Evolutionary conservation across 192 early-diverging fungal species (phyloP).

Genomic region (Chytriomyces hyalinus): DNA sequence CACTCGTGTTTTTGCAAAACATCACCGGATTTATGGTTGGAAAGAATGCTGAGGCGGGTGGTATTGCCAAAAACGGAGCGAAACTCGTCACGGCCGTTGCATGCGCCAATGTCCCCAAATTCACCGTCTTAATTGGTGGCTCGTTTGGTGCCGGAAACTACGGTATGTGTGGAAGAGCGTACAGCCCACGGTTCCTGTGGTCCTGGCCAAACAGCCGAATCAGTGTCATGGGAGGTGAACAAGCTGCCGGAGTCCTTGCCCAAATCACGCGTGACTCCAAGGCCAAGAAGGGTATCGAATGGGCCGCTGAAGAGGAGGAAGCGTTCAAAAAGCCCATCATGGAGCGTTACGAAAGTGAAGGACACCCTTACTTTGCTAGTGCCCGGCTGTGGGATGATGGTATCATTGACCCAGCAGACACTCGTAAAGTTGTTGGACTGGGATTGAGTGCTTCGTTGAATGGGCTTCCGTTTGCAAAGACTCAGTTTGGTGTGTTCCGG

Average conservation of each 20-base stretch:
- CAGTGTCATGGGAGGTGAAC: conserved; percentile 97
- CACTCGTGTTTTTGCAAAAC: conserved; percentile 92
- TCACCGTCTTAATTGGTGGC: conserved; percentile 70
- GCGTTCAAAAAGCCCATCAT: conserved; percentile 82
- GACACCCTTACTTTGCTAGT: conserved; percentile 93
- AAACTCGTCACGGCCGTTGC: conserved; percentile 96
- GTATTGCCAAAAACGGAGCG: conserved; percentile 97
- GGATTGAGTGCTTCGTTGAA: conserved; percentile 81
- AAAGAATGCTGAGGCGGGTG: conserved; percentile 88
- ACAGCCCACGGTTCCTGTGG: conserved; percentile 92
- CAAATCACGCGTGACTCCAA: conserved; percentile 83
- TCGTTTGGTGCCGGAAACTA: conserved; percentile 82
- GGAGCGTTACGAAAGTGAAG: conserved; percentile 87
- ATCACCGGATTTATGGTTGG: conserved; percentile 95
- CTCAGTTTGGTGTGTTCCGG: conserved; percentile 92
- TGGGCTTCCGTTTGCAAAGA: conserved; percentile 65
- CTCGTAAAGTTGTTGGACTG: conserved; percentile 85
- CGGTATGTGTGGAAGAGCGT: conserved; percentile 96
- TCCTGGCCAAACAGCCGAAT: conserved; percentile 91
- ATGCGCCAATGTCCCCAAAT: conserved; percentile 91
- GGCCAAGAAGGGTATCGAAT: conserved; percentile 75
- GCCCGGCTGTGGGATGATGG: conserved; percentile 95
- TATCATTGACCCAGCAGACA: conserved; percentile 87
- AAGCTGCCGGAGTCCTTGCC: conserved; percentile 89
- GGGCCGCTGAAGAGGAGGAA: conserved; percentile 78